Percentiles rank a stretch among this genome's conserved stretches.
Conservation (phyloP, 345 rosid genomes). For the Sisymbrium irio region DNA sequence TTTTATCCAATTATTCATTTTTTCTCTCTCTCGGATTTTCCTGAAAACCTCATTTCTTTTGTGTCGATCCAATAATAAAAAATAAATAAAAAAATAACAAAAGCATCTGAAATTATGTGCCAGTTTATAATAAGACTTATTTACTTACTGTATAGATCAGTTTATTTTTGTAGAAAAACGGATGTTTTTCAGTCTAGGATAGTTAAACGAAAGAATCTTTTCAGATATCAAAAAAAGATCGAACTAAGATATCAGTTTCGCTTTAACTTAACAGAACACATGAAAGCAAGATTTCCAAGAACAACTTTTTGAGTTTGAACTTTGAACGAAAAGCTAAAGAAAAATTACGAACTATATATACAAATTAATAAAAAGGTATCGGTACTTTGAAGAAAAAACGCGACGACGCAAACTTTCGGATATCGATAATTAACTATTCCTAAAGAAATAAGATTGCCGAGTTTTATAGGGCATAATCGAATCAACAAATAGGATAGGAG, state of each 20-base stretch:
- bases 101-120: not conserved
- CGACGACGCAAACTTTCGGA: conserved; percentile 26
- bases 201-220: conserved; percentile 30
- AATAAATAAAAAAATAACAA: not conserved
- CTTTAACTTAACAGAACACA: conserved; percentile 37
- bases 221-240: conserved; percentile 31
- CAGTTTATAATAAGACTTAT: not conserved
- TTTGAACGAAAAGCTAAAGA: conserved; percentile 25
- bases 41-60: not conserved
- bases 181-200: not conserved
- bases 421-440: conserved; percentile 4
- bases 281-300: conserved; percentile 29
- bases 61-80: not conserved
- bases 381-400: conserved; percentile 1
- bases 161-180: not conserved
- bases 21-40: not conserved
- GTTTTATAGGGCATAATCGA: conserved; percentile 17
- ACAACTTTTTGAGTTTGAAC: conserved; percentile 29
- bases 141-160: conserved; percentile 14
- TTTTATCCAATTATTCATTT: not conserved
- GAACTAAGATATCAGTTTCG: conserved; percentile 37
- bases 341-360: not conserved
- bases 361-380: conserved; percentile 1
- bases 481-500: conserved; percentile 11
- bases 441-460: conserved; percentile 14